Evolutionary conservation across 306 rosid species (phyloP).

Genomic region (Styphnolobium japonicum): DNA sequence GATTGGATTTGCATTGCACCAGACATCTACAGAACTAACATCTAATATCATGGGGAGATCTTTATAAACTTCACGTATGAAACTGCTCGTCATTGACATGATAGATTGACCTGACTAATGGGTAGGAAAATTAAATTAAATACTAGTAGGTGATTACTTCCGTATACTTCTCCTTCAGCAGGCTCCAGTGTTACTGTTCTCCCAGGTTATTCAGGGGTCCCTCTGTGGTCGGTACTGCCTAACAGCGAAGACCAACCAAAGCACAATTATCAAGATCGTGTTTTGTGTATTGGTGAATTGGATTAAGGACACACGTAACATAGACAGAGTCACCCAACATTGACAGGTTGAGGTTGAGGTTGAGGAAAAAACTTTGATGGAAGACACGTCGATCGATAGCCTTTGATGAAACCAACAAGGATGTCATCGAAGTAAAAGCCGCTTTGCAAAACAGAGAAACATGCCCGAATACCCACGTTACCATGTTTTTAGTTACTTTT

Average conservation of each 20-base stretch:
- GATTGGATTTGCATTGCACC: background rate
- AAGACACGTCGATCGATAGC: slow-evolving; percentile 81
- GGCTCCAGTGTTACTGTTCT: slow-evolving; percentile 75
- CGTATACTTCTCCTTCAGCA: slow-evolving; percentile 53
- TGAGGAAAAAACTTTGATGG: slow-evolving; percentile 50
- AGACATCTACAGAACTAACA: background rate
- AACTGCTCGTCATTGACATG: background rate
- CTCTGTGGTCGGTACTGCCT: slow-evolving; percentile 77
- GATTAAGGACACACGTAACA: background rate
- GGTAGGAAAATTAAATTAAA: background rate
- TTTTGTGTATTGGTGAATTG: background rate
- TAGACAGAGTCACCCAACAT: background rate
- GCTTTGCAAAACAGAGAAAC: slow-evolving; percentile 73
- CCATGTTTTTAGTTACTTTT: too few species aligned
- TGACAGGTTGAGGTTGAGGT: background rate
- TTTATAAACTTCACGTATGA: too few species aligned
- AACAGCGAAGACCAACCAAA: slow-evolving; percentile 27
- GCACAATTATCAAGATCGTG: background rate
- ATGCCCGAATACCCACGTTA: slow-evolving; percentile 90
- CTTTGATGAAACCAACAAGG: slow-evolving; percentile 55
- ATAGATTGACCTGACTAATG: background rate
- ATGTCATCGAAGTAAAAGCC: slow-evolving; percentile 53
- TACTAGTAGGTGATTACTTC: slow-evolving; percentile 3
- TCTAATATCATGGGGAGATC: too few species aligned
- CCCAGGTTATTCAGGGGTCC: slow-evolving; percentile 62